Evolutionary conservation across 2,329 filamentous ascomycete genomes (phyloP), one percentile per base, ranked within the genome.

Genomic region (Sphaceloma murrayae): DNA sequence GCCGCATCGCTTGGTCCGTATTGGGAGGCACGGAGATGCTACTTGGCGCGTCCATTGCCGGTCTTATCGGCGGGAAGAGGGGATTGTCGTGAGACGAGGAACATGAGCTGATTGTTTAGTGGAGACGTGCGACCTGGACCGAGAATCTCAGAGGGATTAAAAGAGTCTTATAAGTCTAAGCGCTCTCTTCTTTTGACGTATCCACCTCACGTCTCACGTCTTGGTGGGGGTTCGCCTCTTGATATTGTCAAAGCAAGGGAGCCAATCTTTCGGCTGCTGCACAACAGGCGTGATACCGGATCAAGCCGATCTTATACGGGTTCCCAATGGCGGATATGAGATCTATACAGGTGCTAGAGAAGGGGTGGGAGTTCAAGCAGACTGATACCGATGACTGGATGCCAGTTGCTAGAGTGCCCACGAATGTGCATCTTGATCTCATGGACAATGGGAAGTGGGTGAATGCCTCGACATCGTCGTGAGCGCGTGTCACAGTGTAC

Each of bases 401-500:
- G 33, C 56, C 65, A 2, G 66, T 67, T 26, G 59, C 62, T 33
- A 58, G 52, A 33, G 65, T 70, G 5, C 67, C 67, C 4, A 69
- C 67, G 1, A 69, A 68, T 52, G 62, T 70, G 17, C 67, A 70
- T 49, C 53, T 69, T 36, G 67, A 70, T 48, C 54, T 70, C 45
- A 62, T 70, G 26, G 62, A 64, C 46, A 58, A 70, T 54, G 59
- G 62, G 44, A 66, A 63, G 67, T 69, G 58, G 48, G 62, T 7
- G 34, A 27, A 40, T 16, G 11, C 21, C 5, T n/a, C 5, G 13
- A 22, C 44, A 31, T 14, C 17, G 16, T 16, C 4, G 13, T 27
- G 13, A 29, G n/a, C n/a, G n/a, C 17, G 33, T 29, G 29, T 43
- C 13, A 34, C 11, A 44, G 24, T 27, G 24, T 32, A 24, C 29